phyloP scores from a whole-genome alignment of 495 filamentous ascomycete species.

The Monascus purpureus region DNA sequence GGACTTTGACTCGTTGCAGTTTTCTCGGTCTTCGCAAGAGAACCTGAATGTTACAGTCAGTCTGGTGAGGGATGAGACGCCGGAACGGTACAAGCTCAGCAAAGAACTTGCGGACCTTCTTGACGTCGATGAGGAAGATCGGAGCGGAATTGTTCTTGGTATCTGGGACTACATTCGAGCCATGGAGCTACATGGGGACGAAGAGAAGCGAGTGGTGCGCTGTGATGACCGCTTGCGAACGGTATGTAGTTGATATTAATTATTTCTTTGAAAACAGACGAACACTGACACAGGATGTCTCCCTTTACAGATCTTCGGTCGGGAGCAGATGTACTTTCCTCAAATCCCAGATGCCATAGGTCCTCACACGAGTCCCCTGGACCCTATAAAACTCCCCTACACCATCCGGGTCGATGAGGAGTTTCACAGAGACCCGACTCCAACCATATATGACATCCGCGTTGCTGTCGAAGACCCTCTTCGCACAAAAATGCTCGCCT shows the following conservation, averaged over 20 bases:
- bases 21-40: slow-evolving; percentile 82
- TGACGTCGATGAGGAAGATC: slow-evolving; percentile 75
- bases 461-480: slow-evolving; percentile 78
- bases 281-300: too few relatives aligned
- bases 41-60: slow-evolving; percentile 87
- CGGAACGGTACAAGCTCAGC: slow-evolving; percentile 69
- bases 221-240: slow-evolving; percentile 71
- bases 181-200: slow-evolving; percentile 78
- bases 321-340: slow-evolving; percentile 79
- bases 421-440: slow-evolving; percentile 48
- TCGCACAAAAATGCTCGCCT: slow-evolving; percentile 46
- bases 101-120: slow-evolving; percentile 69
- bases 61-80: slow-evolving; percentile 69
- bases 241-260: slow-evolving; percentile 36
- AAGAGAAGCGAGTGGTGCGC: slow-evolving; percentile 79
- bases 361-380: slow-evolving; percentile 59
- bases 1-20: slow-evolving; percentile 84
- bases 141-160: slow-evolving; percentile 71
- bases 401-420: slow-evolving; percentile 87
- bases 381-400: slow-evolving; percentile 75
- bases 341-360: slow-evolving; percentile 62
- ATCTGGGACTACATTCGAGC: slow-evolving; percentile 91
- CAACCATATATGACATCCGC: slow-evolving; percentile 78
- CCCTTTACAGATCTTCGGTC: slow-evolving; percentile 51
- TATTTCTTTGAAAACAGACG: too few relatives aligned